Conservation (phyloP, 768 basidiomycete species). For the Thelephora ganbajun region DNA sequence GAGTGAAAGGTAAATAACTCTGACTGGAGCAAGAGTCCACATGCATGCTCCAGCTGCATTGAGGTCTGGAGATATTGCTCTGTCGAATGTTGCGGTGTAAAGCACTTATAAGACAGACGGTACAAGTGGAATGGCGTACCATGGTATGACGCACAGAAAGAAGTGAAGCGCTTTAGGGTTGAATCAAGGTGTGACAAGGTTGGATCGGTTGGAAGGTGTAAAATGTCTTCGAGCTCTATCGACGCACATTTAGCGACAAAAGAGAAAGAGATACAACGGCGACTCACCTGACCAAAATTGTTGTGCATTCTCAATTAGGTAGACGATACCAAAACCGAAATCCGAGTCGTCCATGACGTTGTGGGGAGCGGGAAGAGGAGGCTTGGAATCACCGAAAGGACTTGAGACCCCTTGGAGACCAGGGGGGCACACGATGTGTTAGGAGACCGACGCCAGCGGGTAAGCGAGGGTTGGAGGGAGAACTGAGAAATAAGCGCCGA, state of each 20-base stretch:
- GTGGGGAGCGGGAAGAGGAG: not conserved
- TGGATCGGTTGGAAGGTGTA: slow-evolving; percentile 48
- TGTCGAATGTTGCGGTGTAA: slow-evolving; percentile 11
- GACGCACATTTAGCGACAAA: slow-evolving; percentile 1
- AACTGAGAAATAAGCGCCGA: not conserved
- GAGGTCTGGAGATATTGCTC: slow-evolving; percentile 81
- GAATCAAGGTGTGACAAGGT: slow-evolving; percentile 70
- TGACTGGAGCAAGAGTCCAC: slow-evolving; percentile 59
- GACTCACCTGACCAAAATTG: slow-evolving; percentile 83
- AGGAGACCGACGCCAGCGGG: too few relatives aligned
- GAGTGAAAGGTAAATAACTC: slow-evolving; percentile 88
- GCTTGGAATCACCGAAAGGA: not conserved
- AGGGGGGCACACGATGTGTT: not conserved
- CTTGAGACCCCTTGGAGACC: not conserved
- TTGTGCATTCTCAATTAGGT: slow-evolving; percentile 69
- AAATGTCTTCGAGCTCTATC: slow-evolving; percentile 77
- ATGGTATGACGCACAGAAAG: slow-evolving; percentile 76
- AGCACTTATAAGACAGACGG: not conserved
- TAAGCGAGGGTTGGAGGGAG: not conserved
- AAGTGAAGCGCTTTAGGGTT: slow-evolving; percentile 60
- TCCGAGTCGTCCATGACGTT: slow-evolving; percentile 18
- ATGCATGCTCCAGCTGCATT: slow-evolving; percentile 75
- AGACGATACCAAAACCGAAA: slow-evolving; percentile 56
- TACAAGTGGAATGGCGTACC: slow-evolving; percentile 31
- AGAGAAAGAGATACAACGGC: slow-evolving; percentile 4